These are phyloP conservation scores for Aspergillus neotritici DNA, from an alignment of 2,329 filamentous ascomycete species.

Conservation along the genomic window DNA sequence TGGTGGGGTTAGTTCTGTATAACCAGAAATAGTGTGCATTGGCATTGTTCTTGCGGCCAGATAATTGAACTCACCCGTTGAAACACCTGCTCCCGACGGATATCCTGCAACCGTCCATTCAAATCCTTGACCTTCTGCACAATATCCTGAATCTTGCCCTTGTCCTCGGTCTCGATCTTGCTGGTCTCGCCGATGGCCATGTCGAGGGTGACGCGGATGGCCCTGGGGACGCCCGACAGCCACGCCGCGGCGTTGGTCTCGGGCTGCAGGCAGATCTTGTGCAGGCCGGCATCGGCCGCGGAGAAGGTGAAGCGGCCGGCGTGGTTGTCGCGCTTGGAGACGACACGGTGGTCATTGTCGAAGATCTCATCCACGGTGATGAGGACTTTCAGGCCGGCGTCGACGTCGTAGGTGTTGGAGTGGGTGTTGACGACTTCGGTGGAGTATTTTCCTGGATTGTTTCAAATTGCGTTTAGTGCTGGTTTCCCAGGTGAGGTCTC, in stretches of 20 bases:
- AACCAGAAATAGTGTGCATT: no score
- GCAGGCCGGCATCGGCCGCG: constrained; percentile 88
- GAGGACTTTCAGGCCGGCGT: constrained; percentile 72
- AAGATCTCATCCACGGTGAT: constrained; percentile 95
- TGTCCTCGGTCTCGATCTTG: constrained; percentile 88
- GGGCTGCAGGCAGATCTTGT: constrained; percentile 90
- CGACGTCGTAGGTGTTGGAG: constrained; percentile 61
- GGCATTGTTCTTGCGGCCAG: no score
- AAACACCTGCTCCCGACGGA: constrained; percentile 91
- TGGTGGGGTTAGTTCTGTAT: constrained; percentile 31
- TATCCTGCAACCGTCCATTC: constrained; percentile 79
- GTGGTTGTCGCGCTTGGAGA: constrained; percentile 71
- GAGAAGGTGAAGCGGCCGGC: constrained; percentile 91
- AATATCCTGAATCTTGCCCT: constrained; percentile 86
- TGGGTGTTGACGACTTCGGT: constrained; percentile 78
- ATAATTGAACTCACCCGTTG: constrained; percentile 61
- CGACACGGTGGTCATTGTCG: constrained; percentile 94
- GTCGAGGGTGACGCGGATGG: constrained; percentile 79
- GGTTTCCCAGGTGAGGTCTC: neutral
- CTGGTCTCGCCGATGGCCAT: constrained; percentile 91
- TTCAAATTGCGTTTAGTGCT: neutral
- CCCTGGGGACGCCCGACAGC: constrained; percentile 64
- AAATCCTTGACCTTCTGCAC: constrained; percentile 83
- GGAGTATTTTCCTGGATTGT: constrained; percentile 66
- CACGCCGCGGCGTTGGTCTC: constrained; percentile 68